Base-by-base conservation (phyloP, 768 basidiomycete species). In the Mycena maculata region DNA sequence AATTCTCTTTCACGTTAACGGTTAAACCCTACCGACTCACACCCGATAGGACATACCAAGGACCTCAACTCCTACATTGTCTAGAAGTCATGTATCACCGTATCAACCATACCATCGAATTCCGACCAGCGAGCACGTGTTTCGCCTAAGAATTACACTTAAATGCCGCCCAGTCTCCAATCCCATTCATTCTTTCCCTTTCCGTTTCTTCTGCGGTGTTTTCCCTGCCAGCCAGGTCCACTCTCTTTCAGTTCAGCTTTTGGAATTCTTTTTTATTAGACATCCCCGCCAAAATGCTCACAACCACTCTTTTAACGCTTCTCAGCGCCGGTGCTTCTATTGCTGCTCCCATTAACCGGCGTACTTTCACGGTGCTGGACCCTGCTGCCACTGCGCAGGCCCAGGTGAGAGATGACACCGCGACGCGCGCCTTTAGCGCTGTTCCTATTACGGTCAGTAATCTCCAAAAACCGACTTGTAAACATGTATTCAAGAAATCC, bases 161-260 rank as follows among this genome's bases (percentile, higher is more conserved):
- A n/a, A n/a, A n/a, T n/a, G n/a, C n/a, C n/a, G n/a, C n/a, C n/a
- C n/a, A n/a, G n/a, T 10, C 23, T 1, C 25, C 18, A 6, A n/a
- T 27, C 5, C 15, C 49, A 48, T 42, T 57, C n/a, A 39, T 56
- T 60, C 59, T 49, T 54, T 33, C 48, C 48, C 31, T n/a, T 42
- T 30, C 38, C 27, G 28, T 60, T 53, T n/a, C 31, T 25, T 42
- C 33, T 28, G 28, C 22, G 36, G 59, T 36, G 49, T 56, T 70
- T 70, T 60, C 42, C 69, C 69, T 70, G 69, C 69, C 64, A 70
- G 69, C 15, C 69, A 70, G 69, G 69, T 59, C 33, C 69, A 69
- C 68, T 47, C 44, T 65, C 63, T 52, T 45, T 65, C n/a, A n/a
- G n/a, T 54, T 60, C 25, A 22, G 41, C 38, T 63, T 63, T 63